Evolutionary conservation across 129 eudicot species (phyloP).

Genomic region (Tagetes patula): DNA sequence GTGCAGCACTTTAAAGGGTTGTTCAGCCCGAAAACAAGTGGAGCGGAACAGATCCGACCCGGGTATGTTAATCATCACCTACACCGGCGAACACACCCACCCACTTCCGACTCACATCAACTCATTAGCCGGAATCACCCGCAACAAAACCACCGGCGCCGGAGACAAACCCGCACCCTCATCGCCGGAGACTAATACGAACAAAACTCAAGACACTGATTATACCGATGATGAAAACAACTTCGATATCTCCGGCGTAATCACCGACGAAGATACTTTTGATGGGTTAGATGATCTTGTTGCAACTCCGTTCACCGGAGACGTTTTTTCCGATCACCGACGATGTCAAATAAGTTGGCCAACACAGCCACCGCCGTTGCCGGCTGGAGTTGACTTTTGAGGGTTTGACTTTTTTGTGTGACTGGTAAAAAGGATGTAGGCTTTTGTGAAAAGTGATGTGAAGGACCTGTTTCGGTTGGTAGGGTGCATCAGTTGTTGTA

Average conservation of each 20-base stretch:
- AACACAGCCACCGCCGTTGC: slow-evolving; percentile 55
- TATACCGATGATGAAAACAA: slow-evolving; percentile 32
- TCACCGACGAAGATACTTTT: slow-evolving; percentile 64
- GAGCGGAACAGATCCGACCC: slow-evolving; percentile 98
- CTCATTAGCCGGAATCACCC: slow-evolving; percentile 78
- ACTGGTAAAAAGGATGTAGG: slow-evolving; percentile 19
- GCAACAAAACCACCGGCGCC: slow-evolving; percentile 50
- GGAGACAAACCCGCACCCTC: slow-evolving; percentile 47
- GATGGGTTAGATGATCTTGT: slow-evolving; percentile 70
- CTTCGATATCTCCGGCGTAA: slow-evolving; percentile 25
- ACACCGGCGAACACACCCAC: slow-evolving; percentile 90
- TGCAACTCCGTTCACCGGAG: slow-evolving; percentile 29
- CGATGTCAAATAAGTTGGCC: slow-evolving; percentile 40
- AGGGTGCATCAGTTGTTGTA: neutral
- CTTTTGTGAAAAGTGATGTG: slow-evolving; percentile 9
- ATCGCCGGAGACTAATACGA: slow-evolving; percentile 48
- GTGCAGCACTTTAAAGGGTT: slow-evolving; percentile 91
- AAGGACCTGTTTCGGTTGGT: no score
- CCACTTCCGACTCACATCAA: slow-evolving; percentile 84
- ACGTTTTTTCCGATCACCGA: slow-evolving; percentile 40
- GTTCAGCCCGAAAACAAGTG: slow-evolving; percentile 97
- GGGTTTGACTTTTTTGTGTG: neutral
- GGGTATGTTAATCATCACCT: slow-evolving; percentile 73
- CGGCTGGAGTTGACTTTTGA: slow-evolving; percentile 50
- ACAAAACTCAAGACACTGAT: slow-evolving; percentile 31